Base-by-base conservation (phyloP, 2,329 filamentous ascomycete genomes). In the Rhexocercosporidium sp. region DNA sequence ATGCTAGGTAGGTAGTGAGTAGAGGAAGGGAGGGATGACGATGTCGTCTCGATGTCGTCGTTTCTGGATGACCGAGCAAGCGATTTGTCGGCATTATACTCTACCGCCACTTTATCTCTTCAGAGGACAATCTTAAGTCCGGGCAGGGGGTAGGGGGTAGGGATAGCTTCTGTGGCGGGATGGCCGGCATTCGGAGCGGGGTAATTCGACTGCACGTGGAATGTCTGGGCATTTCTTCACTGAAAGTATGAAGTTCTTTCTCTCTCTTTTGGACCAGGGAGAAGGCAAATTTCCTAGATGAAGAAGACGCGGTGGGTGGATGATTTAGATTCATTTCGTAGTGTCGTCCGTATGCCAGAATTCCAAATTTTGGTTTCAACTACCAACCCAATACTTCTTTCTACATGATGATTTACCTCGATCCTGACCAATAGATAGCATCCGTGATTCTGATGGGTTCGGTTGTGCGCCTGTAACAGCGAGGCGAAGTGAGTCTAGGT, bases 111-210 rank as follows among this genome's bases (percentile, higher is more conserved):
- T n/a, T n/a, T n/a, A n/a, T n/a, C n/a, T n/a, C n/a, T n/a, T n/a
- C n/a, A n/a, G n/a, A n/a, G n/a, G n/a, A n/a, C n/a, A n/a, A 53
- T 18, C 49, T 53, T 53, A 53, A 31, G 49, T 53, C 49, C 49
- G 49, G 25, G 49, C 49, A 53, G 49, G 49, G 49, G 27, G 18
- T 31, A 18, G 9, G 9, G 22, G 11, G n/a, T n/a, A n/a, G n/a
- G 46, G 25, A 22, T 49, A 27, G 29, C 29, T 31, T 31, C 29
- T 14, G 46, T 11, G 20, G 46, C 9, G 46, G 20, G 46, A n/a
- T 16, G 16, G 16, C 25, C 49, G 49, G 49, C 25, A n/a, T 29
- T 31, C 25, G 49, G 49, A 18, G 49, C 49, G 49, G 49, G 49
- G 49, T 53, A 29, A 29, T 4, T 29, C 14, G 12, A 9, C 16